A percentile compares a stretch with the other conserved stretches of the same genome.
phyloP scores from a whole-genome alignment of 192 early-diverging fungal genomes.

The Backusella mclennaniae region DNA sequence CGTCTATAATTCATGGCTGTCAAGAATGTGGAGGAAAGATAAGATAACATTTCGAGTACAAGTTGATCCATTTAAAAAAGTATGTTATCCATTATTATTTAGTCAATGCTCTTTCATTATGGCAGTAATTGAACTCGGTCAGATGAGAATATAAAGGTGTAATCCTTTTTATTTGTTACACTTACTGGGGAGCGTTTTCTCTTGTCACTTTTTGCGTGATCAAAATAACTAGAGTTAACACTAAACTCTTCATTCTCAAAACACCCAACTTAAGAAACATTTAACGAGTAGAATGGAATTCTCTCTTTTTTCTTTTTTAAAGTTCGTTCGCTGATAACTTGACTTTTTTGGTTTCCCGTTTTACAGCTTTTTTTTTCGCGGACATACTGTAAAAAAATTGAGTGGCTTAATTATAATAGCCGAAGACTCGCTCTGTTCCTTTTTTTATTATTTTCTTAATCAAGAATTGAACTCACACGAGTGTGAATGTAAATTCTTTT shows the following conservation, averaged over 20 bases:
- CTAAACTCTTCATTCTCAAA: conserved; percentile 4
- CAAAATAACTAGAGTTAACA: background rate
- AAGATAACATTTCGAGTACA: background rate
- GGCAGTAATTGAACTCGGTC: background rate
- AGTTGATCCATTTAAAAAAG: background rate
- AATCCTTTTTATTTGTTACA: background rate
- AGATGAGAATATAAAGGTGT: background rate
- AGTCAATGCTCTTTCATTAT: background rate
- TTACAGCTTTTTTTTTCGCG: background rate
- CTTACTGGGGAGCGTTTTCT: background rate
- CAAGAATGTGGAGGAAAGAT: background rate
- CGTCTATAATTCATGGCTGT: background rate
- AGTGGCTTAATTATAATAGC: background rate
- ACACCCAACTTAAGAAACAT: background rate
- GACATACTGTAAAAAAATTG: background rate
- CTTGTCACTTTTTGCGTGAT: background rate
- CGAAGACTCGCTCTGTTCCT: background rate
- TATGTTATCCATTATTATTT: background rate
- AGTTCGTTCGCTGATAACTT: background rate
- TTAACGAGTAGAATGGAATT: background rate
- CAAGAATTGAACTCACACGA: background rate
- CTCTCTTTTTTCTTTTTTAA: background rate
- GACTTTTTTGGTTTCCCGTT: conserved; percentile 5
- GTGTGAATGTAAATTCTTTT: background rate
- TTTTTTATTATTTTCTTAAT: background rate